Base-by-base conservation (phyloP, 352 stramenopile species). In the Phytophthora sansomeana region DNA sequence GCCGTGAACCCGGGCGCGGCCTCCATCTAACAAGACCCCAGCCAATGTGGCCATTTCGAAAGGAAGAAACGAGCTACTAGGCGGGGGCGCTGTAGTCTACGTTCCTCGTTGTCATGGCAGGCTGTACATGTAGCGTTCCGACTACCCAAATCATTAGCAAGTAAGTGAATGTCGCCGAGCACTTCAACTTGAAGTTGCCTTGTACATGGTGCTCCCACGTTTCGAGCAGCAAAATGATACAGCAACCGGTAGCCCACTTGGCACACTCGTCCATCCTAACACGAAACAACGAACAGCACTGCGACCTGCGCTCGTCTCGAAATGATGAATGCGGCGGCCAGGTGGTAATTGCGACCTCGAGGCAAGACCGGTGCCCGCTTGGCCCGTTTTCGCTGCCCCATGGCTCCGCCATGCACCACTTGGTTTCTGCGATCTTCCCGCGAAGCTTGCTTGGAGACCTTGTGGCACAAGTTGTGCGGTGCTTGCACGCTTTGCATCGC, bases 151-250 rank as follows among this genome's bases (percentile, higher is more conserved):
- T 5, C 9, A 16, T 50, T n/a, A n/a, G n/a, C n/a, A n/a, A n/a
- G n/a, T n/a, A n/a, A n/a, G n/a, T n/a, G n/a, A n/a, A n/a, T n/a
- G n/a, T n/a, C n/a, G n/a, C n/a, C n/a, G n/a, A n/a, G 21, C 63
- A 36, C 63, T 67, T 67, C 57, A 59, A 67, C 35, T 67, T 72
- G 63, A 72, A 72, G 49, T 69, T 72, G 32, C 43, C 39, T 48
- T 59, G 29, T 8, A n/a, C 36, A 8, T 2, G 29, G 46, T 48
- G 32, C 44, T n/a, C n/a, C n/a, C n/a, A n/a, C n/a, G n/a, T n/a
- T n/a, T n/a, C n/a, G n/a, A n/a, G n/a, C n/a, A n/a, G n/a, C n/a
- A n/a, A n/a, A n/a, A n/a, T n/a, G n/a, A n/a, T n/a, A n/a, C n/a
- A n/a, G n/a, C n/a, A n/a, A n/a, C n/a, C n/a, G n/a, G n/a, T n/a